A percentile compares a stretch with the other conserved stretches of the same genome.
phyloP scores from a whole-genome alignment of 257 asterid species.

The Jacaranda copaia region DNA sequence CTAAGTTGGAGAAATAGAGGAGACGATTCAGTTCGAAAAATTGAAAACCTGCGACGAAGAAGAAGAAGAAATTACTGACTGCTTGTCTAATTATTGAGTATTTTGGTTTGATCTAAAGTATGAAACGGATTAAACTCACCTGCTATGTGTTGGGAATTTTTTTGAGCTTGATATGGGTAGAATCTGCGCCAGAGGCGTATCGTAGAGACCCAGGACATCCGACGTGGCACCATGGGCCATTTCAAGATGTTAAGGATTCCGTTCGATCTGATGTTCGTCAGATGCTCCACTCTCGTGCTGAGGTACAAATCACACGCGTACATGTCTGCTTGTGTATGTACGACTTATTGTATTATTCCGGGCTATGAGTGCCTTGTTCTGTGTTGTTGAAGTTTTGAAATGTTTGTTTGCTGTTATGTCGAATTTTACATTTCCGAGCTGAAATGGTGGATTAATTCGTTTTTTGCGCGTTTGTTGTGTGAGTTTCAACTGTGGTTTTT shows the following conservation, averaged over 20 bases:
- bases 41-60: not conserved
- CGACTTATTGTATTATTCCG: not conserved
- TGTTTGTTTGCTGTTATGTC: constrained; percentile 14
- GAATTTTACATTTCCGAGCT: not conserved
- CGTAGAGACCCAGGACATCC: constrained; percentile 97
- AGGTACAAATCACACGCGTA: constrained; percentile 54
- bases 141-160: constrained; percentile 45
- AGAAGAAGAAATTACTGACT: not conserved
- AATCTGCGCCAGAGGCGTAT: constrained; percentile 76
- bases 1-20: constrained; percentile 13
- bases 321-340: not conserved
- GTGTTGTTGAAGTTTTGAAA: constrained; percentile 11
- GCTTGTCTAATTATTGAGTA: not conserved
- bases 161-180: constrained; percentile 48
- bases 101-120: constrained; percentile 33
- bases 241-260: constrained; percentile 89
- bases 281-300: constrained; percentile 96
- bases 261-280: constrained; percentile 92
- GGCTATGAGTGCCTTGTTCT: not conserved
- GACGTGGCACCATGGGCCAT: constrained; percentile 98
- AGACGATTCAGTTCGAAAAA: constrained; percentile 30
- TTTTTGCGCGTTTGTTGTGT: not conserved
- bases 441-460: not conserved
- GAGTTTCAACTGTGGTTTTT: not conserved
- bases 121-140: constrained; percentile 47